These are phyloP conservation scores for Suillus brevipes DNA, from an alignment of 768 basidiomycete genomes.

Conservation along the genomic window DNA sequence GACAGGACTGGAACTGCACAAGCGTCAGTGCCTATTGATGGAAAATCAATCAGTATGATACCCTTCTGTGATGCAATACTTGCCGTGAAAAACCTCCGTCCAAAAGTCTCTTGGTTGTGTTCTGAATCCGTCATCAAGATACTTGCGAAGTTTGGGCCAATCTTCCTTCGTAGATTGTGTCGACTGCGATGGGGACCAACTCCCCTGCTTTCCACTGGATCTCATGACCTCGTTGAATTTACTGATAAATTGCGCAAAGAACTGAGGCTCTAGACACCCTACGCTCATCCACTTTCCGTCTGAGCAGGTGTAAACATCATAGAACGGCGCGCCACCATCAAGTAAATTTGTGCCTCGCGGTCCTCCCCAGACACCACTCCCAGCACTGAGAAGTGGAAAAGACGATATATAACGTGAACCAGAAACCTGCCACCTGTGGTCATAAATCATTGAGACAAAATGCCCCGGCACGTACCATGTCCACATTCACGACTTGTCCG, in stretches of 20 bases:
- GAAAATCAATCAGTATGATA: neutral
- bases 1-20: slow-evolving; percentile 71
- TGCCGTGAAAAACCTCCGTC: slow-evolving; percentile 67
- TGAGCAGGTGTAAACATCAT: slow-evolving; percentile 69
- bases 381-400: slow-evolving; percentile 58
- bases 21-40: slow-evolving; percentile 60
- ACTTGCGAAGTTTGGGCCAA: slow-evolving; percentile 59
- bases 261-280: slow-evolving; percentile 73
- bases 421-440: slow-evolving; percentile 54
- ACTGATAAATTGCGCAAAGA: slow-evolving; percentile 63
- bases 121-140: slow-evolving; percentile 65
- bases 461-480: slow-evolving; percentile 57
- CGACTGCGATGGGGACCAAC: slow-evolving; percentile 55
- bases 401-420: slow-evolving; percentile 77
- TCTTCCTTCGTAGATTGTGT: slow-evolving; percentile 46
- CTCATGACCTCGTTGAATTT: slow-evolving; percentile 54
- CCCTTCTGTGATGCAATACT: slow-evolving; percentile 14
- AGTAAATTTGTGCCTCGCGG: slow-evolving; percentile 59
- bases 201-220: slow-evolving; percentile 37
- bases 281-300: slow-evolving; percentile 78
- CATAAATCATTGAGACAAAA: neutral
- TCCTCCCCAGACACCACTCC: slow-evolving; percentile 37
- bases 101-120: slow-evolving; percentile 65
- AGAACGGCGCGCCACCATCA: slow-evolving; percentile 80
- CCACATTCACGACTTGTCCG: slow-evolving; percentile 72